Evolutionary conservation across 2,329 filamentous ascomycete species (phyloP).

Genomic region (Furcasterigmium sp.): DNA sequence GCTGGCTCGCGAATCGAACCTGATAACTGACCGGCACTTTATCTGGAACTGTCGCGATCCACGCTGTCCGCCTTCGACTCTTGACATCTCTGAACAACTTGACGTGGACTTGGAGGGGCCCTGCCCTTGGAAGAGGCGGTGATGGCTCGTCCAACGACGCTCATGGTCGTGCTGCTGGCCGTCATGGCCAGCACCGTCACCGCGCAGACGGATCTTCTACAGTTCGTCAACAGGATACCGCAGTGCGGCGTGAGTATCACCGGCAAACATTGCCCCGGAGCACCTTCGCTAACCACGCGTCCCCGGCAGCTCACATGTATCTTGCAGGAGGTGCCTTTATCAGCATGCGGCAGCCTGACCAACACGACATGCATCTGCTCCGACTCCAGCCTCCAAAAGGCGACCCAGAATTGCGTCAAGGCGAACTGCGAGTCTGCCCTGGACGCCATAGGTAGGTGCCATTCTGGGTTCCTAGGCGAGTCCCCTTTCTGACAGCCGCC

Average conservation of each 20-base stretch:
- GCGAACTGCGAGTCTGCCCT: slow-evolving; percentile 14
- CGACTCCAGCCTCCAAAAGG: slow-evolving; percentile 12
- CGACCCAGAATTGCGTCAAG: slow-evolving; percentile 17
- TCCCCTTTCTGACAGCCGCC: neutral
- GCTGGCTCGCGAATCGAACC: neutral
- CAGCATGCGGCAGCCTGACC: slow-evolving; percentile 14
- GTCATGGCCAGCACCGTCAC: neutral
- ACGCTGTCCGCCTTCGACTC: neutral
- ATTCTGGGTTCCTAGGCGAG: too few relatives aligned
- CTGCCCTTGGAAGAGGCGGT: neutral
- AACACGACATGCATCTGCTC: slow-evolving; percentile 23
- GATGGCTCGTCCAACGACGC: slow-evolving; percentile 9
- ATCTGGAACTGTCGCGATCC: neutral
- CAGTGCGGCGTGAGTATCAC: slow-evolving; percentile 15
- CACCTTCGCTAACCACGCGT: neutral
- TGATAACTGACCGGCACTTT: too few relatives aligned
- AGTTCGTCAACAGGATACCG: slow-evolving; percentile 12
- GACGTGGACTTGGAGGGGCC: too few relatives aligned
- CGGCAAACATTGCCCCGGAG: neutral
- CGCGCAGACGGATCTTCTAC: slow-evolving; percentile 7
- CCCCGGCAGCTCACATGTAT: slow-evolving; percentile 16
- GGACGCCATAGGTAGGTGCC: slow-evolving; percentile 19
- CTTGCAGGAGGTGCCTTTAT: slow-evolving; percentile 13
- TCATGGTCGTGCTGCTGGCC: neutral
- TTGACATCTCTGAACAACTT: neutral